Base-by-base conservation (phyloP, 192 early-diverging fungal genomes). In the Tieghemiomyces parasiticus region DNA sequence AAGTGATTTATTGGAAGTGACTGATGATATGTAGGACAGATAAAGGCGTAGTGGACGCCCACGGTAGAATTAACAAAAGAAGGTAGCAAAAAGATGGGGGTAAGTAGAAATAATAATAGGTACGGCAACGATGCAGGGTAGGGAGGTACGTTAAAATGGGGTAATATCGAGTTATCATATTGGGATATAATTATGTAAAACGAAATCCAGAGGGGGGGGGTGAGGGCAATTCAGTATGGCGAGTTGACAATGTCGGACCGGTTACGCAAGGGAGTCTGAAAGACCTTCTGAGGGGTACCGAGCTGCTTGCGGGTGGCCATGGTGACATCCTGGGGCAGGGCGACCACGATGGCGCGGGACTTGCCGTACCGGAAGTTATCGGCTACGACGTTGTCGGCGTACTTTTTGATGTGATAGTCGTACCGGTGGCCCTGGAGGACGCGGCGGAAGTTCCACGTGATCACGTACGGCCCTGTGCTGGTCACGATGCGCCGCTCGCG, bases 391-490 rank as follows among this genome's bases (percentile, higher is more conserved):
- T 73, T 64, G 42, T 90, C 86, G 1, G 73, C 60, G 54, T 90
- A 97, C 65, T 87, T 77, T 69, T 92, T 92, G 71, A 97, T 93
- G 14, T 78, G 76, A 70, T 97, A 97, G 59, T 89, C 86, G 61
- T 83, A 75, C 2, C 78, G 72, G 35, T 87, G 82, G 10, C 87
- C 88, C 42, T 72, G 68, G 69, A 86, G 85, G n/a, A 88, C 86
- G 4, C 82, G 72, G 16, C 82, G 73, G 68, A 97, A 85, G 67
- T 87, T 92, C 93, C 93, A 97, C 14, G 87, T 85, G 50, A 97
- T 81, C 32, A 94, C 89, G 70, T 82, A 92, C 22, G 84, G 84
- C 10, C 93, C 93, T 14, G 91, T 90, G 45, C 85, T 86, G 0
- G 93, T 91, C 35, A 97, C 83, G 62, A 97, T 94, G 0, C 80